Evolutionary conservation across 345 rosid genomes (phyloP), one percentile per base, ranked within the genome.

Genomic region (Cardamine resedifolia): DNA sequence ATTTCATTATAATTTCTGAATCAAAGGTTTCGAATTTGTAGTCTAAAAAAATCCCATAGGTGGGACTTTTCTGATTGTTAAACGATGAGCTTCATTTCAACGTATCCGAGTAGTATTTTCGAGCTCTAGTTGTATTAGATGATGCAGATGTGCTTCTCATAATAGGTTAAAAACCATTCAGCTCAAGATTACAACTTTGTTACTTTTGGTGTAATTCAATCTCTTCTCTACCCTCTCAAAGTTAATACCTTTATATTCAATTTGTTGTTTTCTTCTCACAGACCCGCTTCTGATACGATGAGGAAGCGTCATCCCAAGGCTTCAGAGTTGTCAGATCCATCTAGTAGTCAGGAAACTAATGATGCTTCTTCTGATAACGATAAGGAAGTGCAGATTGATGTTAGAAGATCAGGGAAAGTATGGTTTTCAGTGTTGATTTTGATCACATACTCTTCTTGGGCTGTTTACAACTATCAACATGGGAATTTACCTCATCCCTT

Each of bases 401-500:
- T 77, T 15, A 75, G 77, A 78, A 80, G 97, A 74, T 88, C 98
- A 7, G 88, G 86, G 2, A 76, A 78, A 39, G 88, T 78, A 2
- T 82, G 84, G 91, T 58, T 85, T 73, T 75, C 83, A 7, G 69
- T 85, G 51, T 79, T 89, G 53, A 72, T 62, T 31, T 31, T 82
- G 74, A 26, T 87, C 26, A 52, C 71, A 3, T 90, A 87, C 81
- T 77, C 81, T 19, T 81, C 92, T 19, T 95, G 89, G 89, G 58
- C 83, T 27, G 91, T 90, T 59, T 83, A 89, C 61, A 44, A 56
- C 11, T 83, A 85, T 53, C 99, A 95, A 83, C 81, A 49, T 68
- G 85, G 81, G 76, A 81, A 14, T 68, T 56, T 95, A 83, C 98
- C 98, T 10, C 33, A 10, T 60, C 96, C 96, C 1, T 88, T 91